A percentile compares a stretch with the other conserved stretches of the same genome.
Evolutionary conservation across 2,329 filamentous ascomycete genomes (phyloP).

Genomic region (Fusarium sp.): DNA sequence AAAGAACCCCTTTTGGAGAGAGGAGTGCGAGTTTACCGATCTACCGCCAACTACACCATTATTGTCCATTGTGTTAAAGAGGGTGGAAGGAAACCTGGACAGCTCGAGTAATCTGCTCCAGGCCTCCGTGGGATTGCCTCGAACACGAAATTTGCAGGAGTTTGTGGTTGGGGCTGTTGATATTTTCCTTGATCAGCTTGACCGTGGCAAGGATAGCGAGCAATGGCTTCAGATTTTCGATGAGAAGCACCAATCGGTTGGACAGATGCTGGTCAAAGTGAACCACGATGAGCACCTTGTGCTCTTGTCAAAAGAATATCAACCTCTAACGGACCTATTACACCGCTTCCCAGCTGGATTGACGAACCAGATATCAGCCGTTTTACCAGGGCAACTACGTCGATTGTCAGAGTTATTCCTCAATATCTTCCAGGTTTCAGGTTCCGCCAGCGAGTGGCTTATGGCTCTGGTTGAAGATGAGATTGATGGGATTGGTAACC

Average conservation of each 20-base stretch:
- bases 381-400: constrained; percentile 80
- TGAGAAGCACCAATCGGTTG: constrained; percentile 78
- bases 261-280: constrained; percentile 85
- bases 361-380: constrained; percentile 84
- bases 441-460: constrained; percentile 86
- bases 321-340: constrained; percentile 82
- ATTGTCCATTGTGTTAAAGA: constrained; percentile 78
- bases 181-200: constrained; percentile 81
- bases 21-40: constrained; percentile 82
- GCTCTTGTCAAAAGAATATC: constrained; percentile 86
- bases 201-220: constrained; percentile 81
- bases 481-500: constrained; percentile 91
- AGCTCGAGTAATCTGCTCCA: constrained; percentile 51
- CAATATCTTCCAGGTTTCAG: constrained; percentile 95
- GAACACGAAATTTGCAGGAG: constrained; percentile 60
- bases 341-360: constrained; percentile 87
- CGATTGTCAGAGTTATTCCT: constrained; percentile 86
- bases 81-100: constrained; percentile 63
- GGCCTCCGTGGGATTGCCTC: constrained; percentile 46
- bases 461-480: constrained; percentile 95
- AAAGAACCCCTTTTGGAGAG: constrained; percentile 83
- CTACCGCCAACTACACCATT: constrained; percentile 76
- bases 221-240: constrained; percentile 89
- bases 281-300: constrained; percentile 91
- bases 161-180: constrained; percentile 79